Evolutionary conservation across 148 eudicot species (phyloP), one percentile per base, ranked within the genome.

Genomic region (Dysphania ambrosioides): DNA sequence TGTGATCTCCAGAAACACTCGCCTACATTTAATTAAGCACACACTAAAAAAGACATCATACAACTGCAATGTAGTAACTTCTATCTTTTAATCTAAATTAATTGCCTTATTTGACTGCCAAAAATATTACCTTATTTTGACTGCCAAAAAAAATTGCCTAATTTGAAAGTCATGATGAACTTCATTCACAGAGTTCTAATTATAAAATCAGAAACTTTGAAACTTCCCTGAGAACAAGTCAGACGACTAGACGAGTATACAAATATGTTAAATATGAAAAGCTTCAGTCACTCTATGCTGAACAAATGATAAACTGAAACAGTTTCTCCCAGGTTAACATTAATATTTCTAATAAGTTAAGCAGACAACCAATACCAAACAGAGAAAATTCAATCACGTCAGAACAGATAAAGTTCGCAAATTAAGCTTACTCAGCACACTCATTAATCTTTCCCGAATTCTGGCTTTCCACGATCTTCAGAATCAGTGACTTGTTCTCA

Each of bases 381-480:
- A 26, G 13, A 66, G 40, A 18, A 13, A 24, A 59, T n/a, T n/a
- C 8, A 69, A 32, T 70, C 26, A 13, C 21, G 7, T 47, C 1
- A n/a, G 23, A 67, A 57, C 51, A 58, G 38, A 42, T 19, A 26
- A 58, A 51, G 15, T 34, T 31, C n/a, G 31, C 58, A 53, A 63
- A 62, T 60, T 10, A 44, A n/a, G 77, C 95, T 88, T 87, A 95
- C 98, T 95, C 98, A 59, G 98, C 98, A 87, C 98, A 95, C 76
- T 95, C 97, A 74, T 84, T 90, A 36, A 92, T 80, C 83, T 87
- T 95, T 75, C 98, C 98, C 0, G 92, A 87, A 80, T 92, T 95
- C 60, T 92, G 98, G 85, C 96, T 95, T 84, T 95, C 97, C 75
- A 95, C 98, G 82, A 95, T 95, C 91, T 89, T 95, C 80, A 95